Conservation (phyloP, 2,329 filamentous ascomycete genomes). For the Colletotrichum costaricense region DNA sequence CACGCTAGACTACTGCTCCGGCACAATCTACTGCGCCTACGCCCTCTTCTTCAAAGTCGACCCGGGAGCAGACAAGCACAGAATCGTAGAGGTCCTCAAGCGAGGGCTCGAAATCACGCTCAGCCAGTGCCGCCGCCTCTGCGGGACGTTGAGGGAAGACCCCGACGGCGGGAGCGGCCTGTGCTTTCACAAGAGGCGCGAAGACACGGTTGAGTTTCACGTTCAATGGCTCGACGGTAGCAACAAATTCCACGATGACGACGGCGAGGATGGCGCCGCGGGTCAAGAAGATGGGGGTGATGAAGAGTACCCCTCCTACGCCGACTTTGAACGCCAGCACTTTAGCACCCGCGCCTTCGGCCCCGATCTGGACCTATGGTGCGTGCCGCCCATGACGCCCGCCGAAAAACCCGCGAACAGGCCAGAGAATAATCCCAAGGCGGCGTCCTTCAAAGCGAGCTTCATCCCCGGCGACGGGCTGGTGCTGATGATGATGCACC, state of each 20-base stretch:
- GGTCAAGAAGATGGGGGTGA: too few relatives aligned
- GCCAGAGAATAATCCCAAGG: neutral
- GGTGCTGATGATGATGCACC: neutral
- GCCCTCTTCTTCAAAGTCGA: conserved; percentile 51
- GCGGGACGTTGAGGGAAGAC: conserved; percentile 52
- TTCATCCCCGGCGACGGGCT: neutral
- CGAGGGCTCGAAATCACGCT: conserved; percentile 50
- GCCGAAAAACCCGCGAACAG: neutral
- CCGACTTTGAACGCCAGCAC: neutral
- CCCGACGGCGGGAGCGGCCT: conserved; percentile 45
- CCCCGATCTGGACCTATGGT: neutral
- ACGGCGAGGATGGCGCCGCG: too few relatives aligned
- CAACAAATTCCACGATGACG: too few relatives aligned
- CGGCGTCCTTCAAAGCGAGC: neutral
- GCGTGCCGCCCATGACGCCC: neutral
- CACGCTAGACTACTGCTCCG: conserved; percentile 49
- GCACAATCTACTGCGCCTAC: conserved; percentile 49
- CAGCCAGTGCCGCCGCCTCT: conserved; percentile 49
- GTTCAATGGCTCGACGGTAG: neutral
- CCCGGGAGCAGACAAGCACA: neutral
- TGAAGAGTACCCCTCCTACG: neutral
- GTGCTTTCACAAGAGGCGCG: conserved; percentile 43
- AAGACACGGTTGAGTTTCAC: neutral
- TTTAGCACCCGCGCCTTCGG: neutral
- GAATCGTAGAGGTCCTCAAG: conserved; percentile 42